Evolutionary conservation across 352 stramenopile genomes (phyloP).

Genomic region (Phytophthora ohioensis): DNA sequence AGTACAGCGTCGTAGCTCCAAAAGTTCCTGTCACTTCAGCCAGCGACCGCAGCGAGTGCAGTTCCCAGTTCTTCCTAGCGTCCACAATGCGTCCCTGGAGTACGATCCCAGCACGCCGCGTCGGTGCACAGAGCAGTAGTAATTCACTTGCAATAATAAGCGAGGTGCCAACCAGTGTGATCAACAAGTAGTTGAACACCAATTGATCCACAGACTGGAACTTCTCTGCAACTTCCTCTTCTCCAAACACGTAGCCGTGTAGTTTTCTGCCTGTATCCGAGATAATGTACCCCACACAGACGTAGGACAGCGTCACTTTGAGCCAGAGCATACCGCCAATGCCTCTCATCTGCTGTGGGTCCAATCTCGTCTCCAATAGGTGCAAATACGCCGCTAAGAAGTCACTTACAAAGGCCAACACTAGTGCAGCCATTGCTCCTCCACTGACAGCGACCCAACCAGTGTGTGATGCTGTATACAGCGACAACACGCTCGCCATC

Average conservation of each 20-base stretch:
- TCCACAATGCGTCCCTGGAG: conserved; percentile 80
- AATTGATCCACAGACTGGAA: conserved; percentile 64
- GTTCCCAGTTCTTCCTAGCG: conserved; percentile 73
- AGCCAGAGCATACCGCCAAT: conserved; percentile 67
- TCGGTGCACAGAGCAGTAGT: conserved; percentile 74
- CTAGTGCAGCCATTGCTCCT: conserved; percentile 50
- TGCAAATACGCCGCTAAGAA: conserved; percentile 64
- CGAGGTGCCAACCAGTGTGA: conserved; percentile 76
- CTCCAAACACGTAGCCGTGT: conserved; percentile 50
- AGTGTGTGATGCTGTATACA: conserved; percentile 69
- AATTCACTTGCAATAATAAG: conserved; percentile 83
- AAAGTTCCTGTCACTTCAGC: conserved; percentile 66
- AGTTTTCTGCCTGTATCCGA: conserved; percentile 56
- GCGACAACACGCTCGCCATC: conserved; percentile 74
- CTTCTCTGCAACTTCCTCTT: conserved; percentile 29
- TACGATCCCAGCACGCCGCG: conserved; percentile 61
- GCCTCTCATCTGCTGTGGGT: conserved; percentile 39
- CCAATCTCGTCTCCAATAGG: conserved; percentile 55
- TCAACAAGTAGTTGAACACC: conserved; percentile 76
- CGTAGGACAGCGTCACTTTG: conserved; percentile 72
- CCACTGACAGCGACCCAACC: conserved; percentile 52
- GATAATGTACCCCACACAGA: conserved; percentile 74
- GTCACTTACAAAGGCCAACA: conserved; percentile 64
- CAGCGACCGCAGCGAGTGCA: conserved; percentile 65
- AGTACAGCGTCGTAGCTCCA: conserved; percentile 63